Base-by-base conservation (phyloP, 352 stramenopile species). In the Phytophthora tubulina region DNA sequence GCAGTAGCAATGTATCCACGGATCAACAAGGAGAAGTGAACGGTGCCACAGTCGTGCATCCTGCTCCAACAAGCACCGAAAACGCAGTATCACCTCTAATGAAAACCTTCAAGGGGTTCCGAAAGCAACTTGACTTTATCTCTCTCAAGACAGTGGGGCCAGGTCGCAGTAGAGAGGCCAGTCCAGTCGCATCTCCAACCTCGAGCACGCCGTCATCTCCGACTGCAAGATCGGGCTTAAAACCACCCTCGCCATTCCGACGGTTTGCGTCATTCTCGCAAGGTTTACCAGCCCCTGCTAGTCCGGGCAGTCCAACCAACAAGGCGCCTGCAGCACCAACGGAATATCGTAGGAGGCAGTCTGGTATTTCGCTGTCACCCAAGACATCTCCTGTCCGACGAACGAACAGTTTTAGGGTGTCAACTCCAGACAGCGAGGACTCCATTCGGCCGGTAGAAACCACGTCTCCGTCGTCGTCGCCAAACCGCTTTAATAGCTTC, bases 71-170 rank as follows among this genome's bases (percentile, higher is more conserved):
- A 10, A 62, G 45, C 46, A 27, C 50, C 61, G 30, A 72, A 54
- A 48, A 59, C 3, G 35, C 48, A 21, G 6, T 57, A 9, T 63
- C 74, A 11, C 73, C 82, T 2, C 62, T 89, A 36, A 65, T 89
- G 38, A 82, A 76, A 52, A 88, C 82, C 13, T 90, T 92, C 72
- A 90, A 88, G 66, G 82, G 62, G 36, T 89, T 90, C 56, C 80
- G 82, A n/a, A 82, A 81, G 8, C 74, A 86, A 10, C 72, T 81
- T 21, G 76, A 75, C 46, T 79, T 80, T 7, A 78, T 81, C 21
- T 69, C 74, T 10, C 63, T 78, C 17, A 62, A 52, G 49, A 75
- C 73, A 4, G 57, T 75, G 30, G 73, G 73, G 1, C 11, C 45
- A n/a, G 48, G 64, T 1, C 69, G 65, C n/a, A 70, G 38, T 35